A percentile compares a stretch with the other conserved stretches of the same genome.
phyloP scores from a whole-genome alignment of 768 basidiomycete genomes.

The Boletus rex-veris region DNA sequence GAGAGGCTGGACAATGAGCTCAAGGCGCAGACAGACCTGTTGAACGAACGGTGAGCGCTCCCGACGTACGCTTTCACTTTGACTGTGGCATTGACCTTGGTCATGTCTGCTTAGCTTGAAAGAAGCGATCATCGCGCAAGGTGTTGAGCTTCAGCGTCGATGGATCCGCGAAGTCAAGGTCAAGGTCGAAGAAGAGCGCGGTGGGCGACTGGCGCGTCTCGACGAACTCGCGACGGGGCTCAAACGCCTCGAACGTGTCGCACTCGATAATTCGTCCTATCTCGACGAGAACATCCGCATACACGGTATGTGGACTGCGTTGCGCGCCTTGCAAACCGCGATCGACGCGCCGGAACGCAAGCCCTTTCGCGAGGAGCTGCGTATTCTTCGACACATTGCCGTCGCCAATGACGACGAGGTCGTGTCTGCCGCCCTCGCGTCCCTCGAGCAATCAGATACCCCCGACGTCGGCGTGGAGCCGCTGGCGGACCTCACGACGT shows the following conservation, averaged over 20 bases:
- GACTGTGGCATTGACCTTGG: neutral
- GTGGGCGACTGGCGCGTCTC: constrained; percentile 90
- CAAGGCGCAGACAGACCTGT: constrained; percentile 82
- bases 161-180: constrained; percentile 98
- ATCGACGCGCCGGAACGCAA: constrained; percentile 64
- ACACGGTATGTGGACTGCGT: constrained; percentile 89
- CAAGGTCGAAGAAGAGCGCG: constrained; percentile 93
- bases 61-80: neutral
- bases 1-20: constrained; percentile 85
- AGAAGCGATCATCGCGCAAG: constrained; percentile 94
- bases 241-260: constrained; percentile 87
- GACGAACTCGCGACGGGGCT: constrained; percentile 88
- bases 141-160: constrained; percentile 92
- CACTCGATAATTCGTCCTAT: constrained; percentile 85
- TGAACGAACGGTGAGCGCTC: constrained; percentile 82
- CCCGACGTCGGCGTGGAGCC: constrained; percentile 85
- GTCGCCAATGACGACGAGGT: constrained; percentile 69
- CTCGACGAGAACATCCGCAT: constrained; percentile 92
- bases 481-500: constrained; percentile 83
- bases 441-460: constrained; percentile 65
- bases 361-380: constrained; percentile 89
- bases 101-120: constrained; percentile 56
- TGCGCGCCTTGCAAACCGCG: constrained; percentile 73
- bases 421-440: constrained; percentile 61
- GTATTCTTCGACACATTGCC: constrained; percentile 71